A percentile compares a stretch with the other conserved stretches of the same genome.
These are phyloP conservation scores for Dactylonectria macrodidyma DNA, from an alignment of 2,329 filamentous ascomycete species.

Conservation along the genomic window DNA sequence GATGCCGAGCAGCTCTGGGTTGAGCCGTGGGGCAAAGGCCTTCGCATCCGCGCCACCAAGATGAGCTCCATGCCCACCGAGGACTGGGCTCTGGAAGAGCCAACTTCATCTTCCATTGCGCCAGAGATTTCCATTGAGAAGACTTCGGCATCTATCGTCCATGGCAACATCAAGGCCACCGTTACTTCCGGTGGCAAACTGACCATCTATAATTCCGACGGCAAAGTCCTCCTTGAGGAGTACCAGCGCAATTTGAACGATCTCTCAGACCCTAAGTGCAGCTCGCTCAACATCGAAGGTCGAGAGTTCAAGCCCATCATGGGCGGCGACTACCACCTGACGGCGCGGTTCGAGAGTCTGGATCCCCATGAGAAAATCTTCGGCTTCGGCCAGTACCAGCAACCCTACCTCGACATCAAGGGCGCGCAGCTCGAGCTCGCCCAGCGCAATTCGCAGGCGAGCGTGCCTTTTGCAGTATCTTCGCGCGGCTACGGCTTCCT, in stretches of 20 bases:
- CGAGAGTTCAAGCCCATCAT: conserved; percentile 70
- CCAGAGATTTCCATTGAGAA: conserved; percentile 20
- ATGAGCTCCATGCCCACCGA: conserved; percentile 49
- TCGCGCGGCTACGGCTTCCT: conserved; percentile 74
- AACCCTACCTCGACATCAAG: conserved; percentile 73
- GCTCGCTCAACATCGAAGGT: conserved; percentile 68
- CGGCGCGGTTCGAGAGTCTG: conserved; percentile 71
- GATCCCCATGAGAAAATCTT: conserved; percentile 71
- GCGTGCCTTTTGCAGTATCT: conserved; percentile 73
- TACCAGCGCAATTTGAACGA: conserved; percentile 50
- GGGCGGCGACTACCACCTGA: conserved; percentile 70
- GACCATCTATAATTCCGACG: conserved; percentile 46
- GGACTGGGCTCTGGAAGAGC: conserved; percentile 22
- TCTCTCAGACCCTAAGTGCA: conserved; percentile 71
- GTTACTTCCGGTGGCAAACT: conserved; percentile 48
- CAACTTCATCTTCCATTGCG: background rate
- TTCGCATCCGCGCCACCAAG: conserved; percentile 64
- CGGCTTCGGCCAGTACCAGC: conserved; percentile 81
- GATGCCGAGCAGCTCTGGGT: conserved; percentile 65
- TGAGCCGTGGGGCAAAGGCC: conserved; percentile 65
- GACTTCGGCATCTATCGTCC: conserved; percentile 27
- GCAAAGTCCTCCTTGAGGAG: conserved; percentile 52
- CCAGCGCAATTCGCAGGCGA: conserved; percentile 77
- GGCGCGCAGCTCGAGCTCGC: conserved; percentile 75
- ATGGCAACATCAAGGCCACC: conserved; percentile 41